phyloP scores from a whole-genome alignment of 2,329 filamentous ascomycete genomes.

The Aspergillus sp. region DNA sequence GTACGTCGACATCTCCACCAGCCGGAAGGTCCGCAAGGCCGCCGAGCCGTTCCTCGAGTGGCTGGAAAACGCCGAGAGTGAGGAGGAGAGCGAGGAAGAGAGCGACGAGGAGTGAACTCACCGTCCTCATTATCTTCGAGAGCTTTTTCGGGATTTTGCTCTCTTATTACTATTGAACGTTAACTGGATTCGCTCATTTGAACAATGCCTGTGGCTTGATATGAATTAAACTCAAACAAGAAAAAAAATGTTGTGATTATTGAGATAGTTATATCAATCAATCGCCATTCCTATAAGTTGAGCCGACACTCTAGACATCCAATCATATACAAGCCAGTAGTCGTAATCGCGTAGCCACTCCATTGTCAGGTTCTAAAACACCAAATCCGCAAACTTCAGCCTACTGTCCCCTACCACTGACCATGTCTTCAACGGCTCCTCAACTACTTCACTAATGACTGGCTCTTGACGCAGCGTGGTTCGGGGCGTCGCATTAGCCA shows the following conservation, averaged over 20 bases:
- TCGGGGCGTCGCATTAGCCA: conserved; percentile 32
- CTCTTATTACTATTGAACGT: conserved; percentile 6
- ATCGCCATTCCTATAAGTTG: conserved; percentile 3
- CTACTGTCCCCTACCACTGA: conserved; percentile 26
- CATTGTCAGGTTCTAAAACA: conserved; percentile 17
- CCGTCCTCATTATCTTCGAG: not conserved
- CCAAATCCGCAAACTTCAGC: conserved; percentile 32
- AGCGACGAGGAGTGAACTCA: conserved; percentile 41
- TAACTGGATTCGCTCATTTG: conserved; percentile 12
- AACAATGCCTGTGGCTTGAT: conserved; percentile 1
- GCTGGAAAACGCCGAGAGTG: conserved; percentile 79
- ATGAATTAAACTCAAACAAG: conserved; percentile 1
- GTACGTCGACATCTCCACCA: conserved; percentile 84
- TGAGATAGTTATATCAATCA: conserved; percentile 6
- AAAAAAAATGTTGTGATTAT: conserved; percentile 1
- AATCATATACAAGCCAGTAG: no score
- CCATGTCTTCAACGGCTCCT: conserved; percentile 10
- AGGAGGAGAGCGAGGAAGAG: conserved; percentile 54
- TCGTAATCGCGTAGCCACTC: not conserved
- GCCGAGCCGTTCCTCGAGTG: conserved; percentile 92
- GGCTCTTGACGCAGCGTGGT: not conserved
- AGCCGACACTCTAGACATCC: no score
- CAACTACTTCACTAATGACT: conserved; percentile 10
- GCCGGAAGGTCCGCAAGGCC: conserved; percentile 93
- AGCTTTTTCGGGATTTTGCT: conserved; percentile 10